Percentiles rank a stretch among this genome's conserved stretches.
Evolutionary conservation across 371 early-diverging fungal species (phyloP).

Genomic region (Rhizomucor miehei): DNA sequence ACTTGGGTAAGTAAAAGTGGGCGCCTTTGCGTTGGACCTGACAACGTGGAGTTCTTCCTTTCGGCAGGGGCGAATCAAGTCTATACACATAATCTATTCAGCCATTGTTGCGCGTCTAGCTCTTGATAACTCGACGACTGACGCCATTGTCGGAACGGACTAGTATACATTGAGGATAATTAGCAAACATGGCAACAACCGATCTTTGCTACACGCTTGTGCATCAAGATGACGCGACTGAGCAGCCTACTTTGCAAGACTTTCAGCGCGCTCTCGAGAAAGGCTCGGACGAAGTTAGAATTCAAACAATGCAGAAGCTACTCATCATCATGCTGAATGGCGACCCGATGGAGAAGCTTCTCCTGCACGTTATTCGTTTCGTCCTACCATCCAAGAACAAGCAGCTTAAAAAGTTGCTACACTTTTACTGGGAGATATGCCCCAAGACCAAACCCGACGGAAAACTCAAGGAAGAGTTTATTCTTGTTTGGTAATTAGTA

Average conservation of each 20-base stretch:
- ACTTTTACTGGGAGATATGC: constrained; percentile 96
- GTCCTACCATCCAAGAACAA: constrained; percentile 91
- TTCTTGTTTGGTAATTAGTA: constrained; percentile 82
- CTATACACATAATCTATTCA: too few relatives aligned
- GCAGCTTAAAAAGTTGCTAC: constrained; percentile 93
- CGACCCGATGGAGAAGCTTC: constrained; percentile 83
- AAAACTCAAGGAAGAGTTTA: constrained; percentile 93
- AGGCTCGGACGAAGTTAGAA: constrained; percentile 88
- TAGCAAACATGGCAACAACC: constrained; percentile 18
- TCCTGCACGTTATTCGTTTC: constrained; percentile 97
- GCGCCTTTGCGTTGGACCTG: too few relatives aligned
- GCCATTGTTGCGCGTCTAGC: too few relatives aligned
- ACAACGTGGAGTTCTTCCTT: too few relatives aligned
- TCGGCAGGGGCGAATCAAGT: too few relatives aligned
- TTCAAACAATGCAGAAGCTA: constrained; percentile 91
- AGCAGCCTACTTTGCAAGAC: constrained; percentile 65
- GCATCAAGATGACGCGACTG: constrained; percentile 64
- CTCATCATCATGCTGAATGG: constrained; percentile 90
- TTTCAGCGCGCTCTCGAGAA: constrained; percentile 82
- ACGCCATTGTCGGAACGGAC: too few relatives aligned
- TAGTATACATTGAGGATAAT: too few relatives aligned
- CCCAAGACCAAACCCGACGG: constrained; percentile 92
- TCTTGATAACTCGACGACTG: too few relatives aligned
- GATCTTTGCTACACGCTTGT: constrained; percentile 72
- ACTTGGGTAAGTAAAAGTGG: too few relatives aligned